These are phyloP conservation scores for Ulota crispa DNA, from an alignment of 225 moss, liverwort and hornwort genomes.

Conservation along the genomic window DNA sequence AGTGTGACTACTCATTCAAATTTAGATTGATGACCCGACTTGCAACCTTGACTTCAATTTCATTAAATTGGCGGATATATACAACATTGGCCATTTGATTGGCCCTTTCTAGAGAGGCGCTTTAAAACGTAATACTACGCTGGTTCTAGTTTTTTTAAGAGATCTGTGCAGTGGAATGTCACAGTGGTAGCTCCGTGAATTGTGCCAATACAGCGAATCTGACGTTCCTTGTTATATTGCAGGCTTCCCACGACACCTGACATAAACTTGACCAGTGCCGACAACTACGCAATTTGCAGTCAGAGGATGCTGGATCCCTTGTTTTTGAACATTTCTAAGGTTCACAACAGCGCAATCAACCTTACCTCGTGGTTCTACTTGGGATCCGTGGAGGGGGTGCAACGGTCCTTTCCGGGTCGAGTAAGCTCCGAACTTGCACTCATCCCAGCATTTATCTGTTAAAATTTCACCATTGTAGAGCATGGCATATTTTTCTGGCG, in stretches of 20 bases:
- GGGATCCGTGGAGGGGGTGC: slow-evolving; percentile 52
- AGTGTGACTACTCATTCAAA: not conserved
- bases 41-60: not conserved
- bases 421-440: slow-evolving; percentile 27
- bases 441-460: not conserved
- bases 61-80: no score
- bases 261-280: slow-evolving; percentile 16
- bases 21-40: not conserved
- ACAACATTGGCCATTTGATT: no score
- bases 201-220: no score
- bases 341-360: slow-evolving; percentile 40
- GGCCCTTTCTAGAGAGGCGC: no score
- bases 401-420: slow-evolving; percentile 55
- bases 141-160: no score
- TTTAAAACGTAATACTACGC: no score
- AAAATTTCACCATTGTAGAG: not conserved
- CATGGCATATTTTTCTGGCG: no score
- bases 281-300: slow-evolving; percentile 48
- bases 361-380: slow-evolving; percentile 50
- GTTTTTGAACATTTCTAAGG: slow-evolving; percentile 35
- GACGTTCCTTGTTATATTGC: not conserved
- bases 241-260: slow-evolving; percentile 35
- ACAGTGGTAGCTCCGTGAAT: no score
- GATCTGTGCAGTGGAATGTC: no score
- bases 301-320: slow-evolving; percentile 54